Conservation (phyloP, 148 eudicot species). For the Camellia japonica region DNA sequence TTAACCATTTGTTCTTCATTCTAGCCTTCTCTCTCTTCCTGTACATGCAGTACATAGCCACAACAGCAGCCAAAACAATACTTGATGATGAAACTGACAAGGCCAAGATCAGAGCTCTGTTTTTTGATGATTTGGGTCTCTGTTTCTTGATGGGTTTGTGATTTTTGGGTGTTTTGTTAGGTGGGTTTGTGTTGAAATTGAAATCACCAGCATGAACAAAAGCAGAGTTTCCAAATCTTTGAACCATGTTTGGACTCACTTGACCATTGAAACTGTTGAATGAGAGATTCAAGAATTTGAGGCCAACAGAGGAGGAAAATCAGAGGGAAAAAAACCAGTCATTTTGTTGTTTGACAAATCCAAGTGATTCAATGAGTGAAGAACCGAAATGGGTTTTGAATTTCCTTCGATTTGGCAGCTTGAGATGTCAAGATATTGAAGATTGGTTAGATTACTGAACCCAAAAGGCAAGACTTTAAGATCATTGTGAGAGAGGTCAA, state of each 20-base stretch:
- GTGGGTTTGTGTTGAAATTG: slow-evolving; percentile 20
- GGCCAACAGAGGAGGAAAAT: slow-evolving; percentile 51
- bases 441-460: slow-evolving; percentile 40
- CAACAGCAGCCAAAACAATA: slow-evolving; percentile 18
- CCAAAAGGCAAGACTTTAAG: slow-evolving; percentile 44
- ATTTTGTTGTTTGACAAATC: too few relatives aligned
- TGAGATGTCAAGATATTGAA: slow-evolving; percentile 57
- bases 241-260: slow-evolving; percentile 7
- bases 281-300: slow-evolving; percentile 71
- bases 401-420: slow-evolving; percentile 59
- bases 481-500: slow-evolving; percentile 65
- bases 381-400: slow-evolving; percentile 35
- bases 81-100: slow-evolving; percentile 40
- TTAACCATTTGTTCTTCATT: slow-evolving; percentile 60
- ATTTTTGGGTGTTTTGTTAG: slow-evolving; percentile 12
- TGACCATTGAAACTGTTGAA: slow-evolving; percentile 62
- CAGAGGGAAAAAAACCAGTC: slow-evolving; percentile 64
- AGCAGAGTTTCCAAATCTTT: slow-evolving; percentile 52
- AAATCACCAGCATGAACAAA: slow-evolving; percentile 61
- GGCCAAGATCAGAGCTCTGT: slow-evolving; percentile 18
- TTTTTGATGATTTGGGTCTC: slow-evolving; percentile 31
- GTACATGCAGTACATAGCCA: slow-evolving; percentile 22
- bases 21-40: slow-evolving; percentile 33
- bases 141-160: slow-evolving; percentile 25
- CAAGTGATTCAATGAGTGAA: slow-evolving; percentile 36